Percentiles rank a stretch among this genome's conserved stretches.
These are phyloP conservation scores for Anethum foeniculum DNA, from an alignment of 140 eudicot genomes.

Conservation along the genomic window DNA sequence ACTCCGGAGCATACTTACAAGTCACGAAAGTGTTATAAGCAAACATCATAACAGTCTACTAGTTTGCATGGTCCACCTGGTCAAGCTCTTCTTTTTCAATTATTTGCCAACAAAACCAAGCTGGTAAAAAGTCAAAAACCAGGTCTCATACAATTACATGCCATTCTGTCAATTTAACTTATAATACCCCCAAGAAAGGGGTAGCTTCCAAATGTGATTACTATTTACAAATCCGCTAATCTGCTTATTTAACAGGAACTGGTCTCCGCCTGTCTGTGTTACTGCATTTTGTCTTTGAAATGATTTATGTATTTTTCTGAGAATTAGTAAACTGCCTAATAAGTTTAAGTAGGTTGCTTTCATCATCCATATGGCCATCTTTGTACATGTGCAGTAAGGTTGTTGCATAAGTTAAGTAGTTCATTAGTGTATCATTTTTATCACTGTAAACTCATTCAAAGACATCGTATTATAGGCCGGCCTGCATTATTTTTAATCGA, in stretches of 20 bases:
- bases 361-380: slow-evolving; percentile 1
- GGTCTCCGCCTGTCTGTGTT: not conserved
- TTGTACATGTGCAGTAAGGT: not conserved
- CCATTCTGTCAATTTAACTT: not conserved
- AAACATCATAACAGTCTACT: not conserved
- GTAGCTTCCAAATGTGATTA: not conserved
- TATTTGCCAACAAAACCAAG: not conserved
- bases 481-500: not conserved
- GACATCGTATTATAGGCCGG: not conserved
- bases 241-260: not conserved
- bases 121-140: not conserved
- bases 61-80: not conserved
- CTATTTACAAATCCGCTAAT: not conserved
- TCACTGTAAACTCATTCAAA: not conserved
- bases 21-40: too few relatives aligned
- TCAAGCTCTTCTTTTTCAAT: not conserved
- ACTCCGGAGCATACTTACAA: too few relatives aligned
- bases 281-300: not conserved
- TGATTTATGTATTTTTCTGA: not conserved
- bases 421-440: not conserved
- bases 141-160: not conserved
- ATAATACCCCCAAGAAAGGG: not conserved
- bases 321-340: slow-evolving; percentile 3
- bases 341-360: not conserved
- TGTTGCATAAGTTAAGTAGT: not conserved